A percentile compares a stretch with the other conserved stretches of the same genome.
Evolutionary conservation across 2,329 filamentous ascomycete genomes (phyloP).

Genomic region (Sphaceloma murrayae): DNA sequence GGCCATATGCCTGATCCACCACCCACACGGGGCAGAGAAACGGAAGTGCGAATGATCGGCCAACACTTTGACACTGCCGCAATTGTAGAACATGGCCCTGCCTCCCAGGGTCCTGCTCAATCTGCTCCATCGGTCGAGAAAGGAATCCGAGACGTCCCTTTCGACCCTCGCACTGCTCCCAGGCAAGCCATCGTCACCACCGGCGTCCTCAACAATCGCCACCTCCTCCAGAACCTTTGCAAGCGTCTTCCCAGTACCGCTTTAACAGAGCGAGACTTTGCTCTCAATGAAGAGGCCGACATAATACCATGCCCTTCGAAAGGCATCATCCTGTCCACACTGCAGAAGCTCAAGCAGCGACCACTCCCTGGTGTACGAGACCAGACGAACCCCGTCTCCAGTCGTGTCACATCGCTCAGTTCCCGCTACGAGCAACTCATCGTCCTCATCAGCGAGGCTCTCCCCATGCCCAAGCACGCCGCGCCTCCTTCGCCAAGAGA

Average conservation of each 20-base stretch:
- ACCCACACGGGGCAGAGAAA: not conserved
- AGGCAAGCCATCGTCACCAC: constrained; percentile 46
- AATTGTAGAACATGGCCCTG: too few relatives aligned
- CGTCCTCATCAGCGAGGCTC: constrained; percentile 52
- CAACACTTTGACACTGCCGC: not conserved
- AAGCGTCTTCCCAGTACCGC: constrained; percentile 40
- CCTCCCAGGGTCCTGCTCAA: too few relatives aligned
- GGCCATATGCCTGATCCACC: not conserved
- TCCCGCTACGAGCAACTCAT: constrained; percentile 57
- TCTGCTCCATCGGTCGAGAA: too few relatives aligned
- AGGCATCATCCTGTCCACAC: constrained; percentile 60
- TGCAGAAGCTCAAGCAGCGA: constrained; percentile 63
- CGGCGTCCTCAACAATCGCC: constrained; percentile 35
- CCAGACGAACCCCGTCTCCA: constrained; percentile 37
- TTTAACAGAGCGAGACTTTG: constrained; percentile 54
- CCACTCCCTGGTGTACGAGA: constrained; percentile 53
- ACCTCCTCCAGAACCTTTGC: constrained; percentile 44
- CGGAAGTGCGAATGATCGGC: not conserved
- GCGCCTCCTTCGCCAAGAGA: not conserved
- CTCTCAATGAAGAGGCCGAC: constrained; percentile 52
- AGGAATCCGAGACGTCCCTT: too few relatives aligned
- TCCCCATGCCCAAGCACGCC: not conserved
- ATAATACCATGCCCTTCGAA: constrained; percentile 59
- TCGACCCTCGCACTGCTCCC: constrained; percentile 20
- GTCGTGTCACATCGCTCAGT: constrained; percentile 46